phyloP scores from a whole-genome alignment of 306 rosid species.

The Abrus precatorius region DNA sequence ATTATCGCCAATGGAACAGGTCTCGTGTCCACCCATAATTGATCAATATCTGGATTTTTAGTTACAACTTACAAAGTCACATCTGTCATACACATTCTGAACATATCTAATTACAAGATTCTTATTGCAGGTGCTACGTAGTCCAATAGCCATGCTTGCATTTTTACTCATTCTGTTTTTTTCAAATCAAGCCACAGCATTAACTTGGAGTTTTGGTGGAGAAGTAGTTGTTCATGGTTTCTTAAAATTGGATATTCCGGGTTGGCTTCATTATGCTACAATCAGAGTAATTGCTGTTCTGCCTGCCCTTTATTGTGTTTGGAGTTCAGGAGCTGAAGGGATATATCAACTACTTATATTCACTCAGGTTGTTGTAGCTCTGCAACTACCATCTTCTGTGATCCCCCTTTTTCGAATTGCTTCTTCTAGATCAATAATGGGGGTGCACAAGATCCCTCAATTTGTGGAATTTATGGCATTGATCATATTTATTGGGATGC shows the following conservation, averaged over 20 bases:
- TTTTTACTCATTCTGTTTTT: slow-evolving; percentile 72
- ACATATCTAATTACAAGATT: slow-evolving; percentile 38
- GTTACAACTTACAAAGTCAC: slow-evolving; percentile 8
- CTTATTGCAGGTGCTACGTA: slow-evolving; percentile 71
- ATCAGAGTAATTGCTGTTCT: slow-evolving; percentile 80
- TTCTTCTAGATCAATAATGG: slow-evolving; percentile 88
- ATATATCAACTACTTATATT: slow-evolving; percentile 83
- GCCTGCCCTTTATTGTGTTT: slow-evolving; percentile 89
- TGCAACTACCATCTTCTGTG: slow-evolving; percentile 90
- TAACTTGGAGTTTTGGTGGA: slow-evolving; percentile 88
- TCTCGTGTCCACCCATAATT: slow-evolving; percentile 44
- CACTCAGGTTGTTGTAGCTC: slow-evolving; percentile 83
- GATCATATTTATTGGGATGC: slow-evolving; percentile 76
- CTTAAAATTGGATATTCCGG: slow-evolving; percentile 85
- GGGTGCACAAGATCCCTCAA: slow-evolving; percentile 78
- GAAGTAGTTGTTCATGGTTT: slow-evolving; percentile 73
- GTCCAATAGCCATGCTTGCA: slow-evolving; percentile 68
- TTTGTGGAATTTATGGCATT: slow-evolving; percentile 69
- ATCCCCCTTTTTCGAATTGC: slow-evolving; percentile 92
- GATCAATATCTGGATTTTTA: slow-evolving; percentile 33
- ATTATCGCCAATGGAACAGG: slow-evolving; percentile 84
- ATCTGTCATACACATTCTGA: slow-evolving; percentile 31
- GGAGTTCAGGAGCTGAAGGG: slow-evolving; percentile 97
- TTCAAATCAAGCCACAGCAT: slow-evolving; percentile 76
- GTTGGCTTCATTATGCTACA: slow-evolving; percentile 94